These are phyloP conservation scores for Scheffersomyces stambukii DNA, from an alignment of 1,139 yeast genomes.

Conservation along the genomic window DNA sequence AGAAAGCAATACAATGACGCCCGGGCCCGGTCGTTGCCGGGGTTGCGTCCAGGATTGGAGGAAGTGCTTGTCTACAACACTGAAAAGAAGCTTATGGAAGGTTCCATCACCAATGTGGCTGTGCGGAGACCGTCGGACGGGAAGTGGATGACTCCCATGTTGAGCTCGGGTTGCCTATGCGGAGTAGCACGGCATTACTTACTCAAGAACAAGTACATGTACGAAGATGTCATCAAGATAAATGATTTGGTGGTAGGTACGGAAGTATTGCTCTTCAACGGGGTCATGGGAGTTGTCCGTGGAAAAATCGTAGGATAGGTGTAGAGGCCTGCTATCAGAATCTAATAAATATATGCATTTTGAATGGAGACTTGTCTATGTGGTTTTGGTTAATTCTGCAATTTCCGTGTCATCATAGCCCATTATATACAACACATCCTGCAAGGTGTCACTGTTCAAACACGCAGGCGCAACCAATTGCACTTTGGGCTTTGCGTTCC, in stretches of 20 bases:
- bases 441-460: slow-evolving; percentile 65
- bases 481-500: slow-evolving; percentile 95
- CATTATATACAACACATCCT: slow-evolving; percentile 73
- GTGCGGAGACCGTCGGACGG: slow-evolving; percentile 40
- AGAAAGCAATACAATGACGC: slow-evolving; percentile 64
- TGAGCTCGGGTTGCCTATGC: slow-evolving; percentile 76
- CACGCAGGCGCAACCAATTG: slow-evolving; percentile 78
- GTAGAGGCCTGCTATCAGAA: neutral
- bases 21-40: slow-evolving; percentile 45
- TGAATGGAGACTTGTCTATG: neutral
- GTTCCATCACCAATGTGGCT: slow-evolving; percentile 82
- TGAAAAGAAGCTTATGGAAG: slow-evolving; percentile 67
- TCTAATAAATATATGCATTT: neutral
- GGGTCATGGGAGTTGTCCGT: slow-evolving; percentile 72
- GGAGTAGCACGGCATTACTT: slow-evolving; percentile 76
- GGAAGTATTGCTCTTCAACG: slow-evolving; percentile 70
- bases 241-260: slow-evolving; percentile 56
- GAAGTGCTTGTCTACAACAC: slow-evolving; percentile 74
- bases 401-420: slow-evolving; percentile 69
- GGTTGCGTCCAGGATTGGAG: slow-evolving; percentile 32
- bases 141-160: slow-evolving; percentile 75
- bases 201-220: slow-evolving; percentile 49
- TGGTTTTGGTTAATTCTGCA: slow-evolving; percentile 16
- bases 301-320: slow-evolving; percentile 41
- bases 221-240: slow-evolving; percentile 48